These are phyloP conservation scores for Salicornia ramosissima DNA, from an alignment of 148 eudicot species.

Conservation along the genomic window DNA sequence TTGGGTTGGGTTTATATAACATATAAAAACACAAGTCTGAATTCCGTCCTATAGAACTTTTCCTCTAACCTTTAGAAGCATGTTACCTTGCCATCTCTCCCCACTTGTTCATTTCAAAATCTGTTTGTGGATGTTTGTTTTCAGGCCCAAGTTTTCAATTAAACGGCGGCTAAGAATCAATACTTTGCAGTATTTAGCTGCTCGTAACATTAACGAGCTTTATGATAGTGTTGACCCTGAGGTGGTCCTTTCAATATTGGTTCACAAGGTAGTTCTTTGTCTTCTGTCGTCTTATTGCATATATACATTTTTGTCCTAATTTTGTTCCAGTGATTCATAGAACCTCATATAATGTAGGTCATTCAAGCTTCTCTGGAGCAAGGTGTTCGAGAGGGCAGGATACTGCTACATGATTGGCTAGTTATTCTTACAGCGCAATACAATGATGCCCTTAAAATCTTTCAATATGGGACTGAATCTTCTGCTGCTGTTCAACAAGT, in stretches of 20 bases:
- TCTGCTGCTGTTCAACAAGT: slow-evolving; percentile 45
- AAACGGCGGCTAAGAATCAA: slow-evolving; percentile 81
- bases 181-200: slow-evolving; percentile 72
- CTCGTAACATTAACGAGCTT: slow-evolving; percentile 82
- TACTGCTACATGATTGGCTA: slow-evolving; percentile 94
- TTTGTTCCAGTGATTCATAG: not conserved
- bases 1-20: too few species aligned
- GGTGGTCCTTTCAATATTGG: slow-evolving; percentile 82
- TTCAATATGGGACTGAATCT: slow-evolving; percentile 49
- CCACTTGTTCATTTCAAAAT: not conserved
- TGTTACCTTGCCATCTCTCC: not conserved
- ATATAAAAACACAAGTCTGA: too few species aligned
- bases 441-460: slow-evolving; percentile 69
- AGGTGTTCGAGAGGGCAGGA: slow-evolving; percentile 95
- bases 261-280: slow-evolving; percentile 70
- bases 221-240: slow-evolving; percentile 96
- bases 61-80: too few species aligned
- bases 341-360: slow-evolving; percentile 48
- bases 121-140: slow-evolving; percentile 23
- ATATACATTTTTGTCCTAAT: not conserved
- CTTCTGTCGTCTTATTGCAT: not conserved
- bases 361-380: slow-evolving; percentile 84
- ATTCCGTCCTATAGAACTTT: too few species aligned
- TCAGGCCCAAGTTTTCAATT: slow-evolving; percentile 71
- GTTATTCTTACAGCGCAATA: slow-evolving; percentile 93